Evolutionary conservation across 768 basidiomycete genomes (phyloP).

Genomic region (Trametes gibbosa): DNA sequence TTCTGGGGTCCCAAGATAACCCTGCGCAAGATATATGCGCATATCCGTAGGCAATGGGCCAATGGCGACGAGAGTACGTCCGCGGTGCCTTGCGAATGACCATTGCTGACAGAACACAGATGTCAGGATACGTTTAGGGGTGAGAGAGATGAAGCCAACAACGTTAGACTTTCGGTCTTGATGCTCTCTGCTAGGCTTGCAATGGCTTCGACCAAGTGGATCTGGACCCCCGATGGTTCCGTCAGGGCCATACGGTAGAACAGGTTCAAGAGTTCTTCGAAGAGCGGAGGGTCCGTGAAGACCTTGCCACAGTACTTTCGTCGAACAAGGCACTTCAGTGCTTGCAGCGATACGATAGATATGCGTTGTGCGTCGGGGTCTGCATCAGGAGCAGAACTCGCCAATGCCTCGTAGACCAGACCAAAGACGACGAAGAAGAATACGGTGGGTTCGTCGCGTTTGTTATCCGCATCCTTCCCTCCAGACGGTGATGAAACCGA

Average conservation of each 20-base stretch:
- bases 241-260: slow-evolving; percentile 91
- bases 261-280: slow-evolving; percentile 86
- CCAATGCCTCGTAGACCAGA: slow-evolving; percentile 87
- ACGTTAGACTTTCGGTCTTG: slow-evolving; percentile 6
- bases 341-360: slow-evolving; percentile 62
- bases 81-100: slow-evolving; percentile 1
- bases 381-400: slow-evolving; percentile 60
- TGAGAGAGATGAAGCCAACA: background rate
- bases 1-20: slow-evolving; percentile 56
- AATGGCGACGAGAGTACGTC: slow-evolving; percentile 22
- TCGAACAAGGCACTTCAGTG: slow-evolving; percentile 75
- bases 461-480: slow-evolving; percentile 17
- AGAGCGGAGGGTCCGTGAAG: slow-evolving; percentile 75
- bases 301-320: slow-evolving; percentile 80
- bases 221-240: slow-evolving; percentile 69
- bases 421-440: slow-evolving; percentile 92
- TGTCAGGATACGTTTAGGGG: background rate
- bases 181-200: slow-evolving; percentile 36
- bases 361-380: slow-evolving; percentile 43
- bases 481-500: slow-evolving; percentile 8
- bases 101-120: slow-evolving; percentile 3
- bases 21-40: slow-evolving; percentile 75
- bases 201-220: slow-evolving; percentile 64
- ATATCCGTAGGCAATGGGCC: slow-evolving; percentile 75
- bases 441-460: slow-evolving; percentile 60